Conservation (phyloP, 2,329 filamentous ascomycete genomes). For the Aspergillus fijiensis region DNA sequence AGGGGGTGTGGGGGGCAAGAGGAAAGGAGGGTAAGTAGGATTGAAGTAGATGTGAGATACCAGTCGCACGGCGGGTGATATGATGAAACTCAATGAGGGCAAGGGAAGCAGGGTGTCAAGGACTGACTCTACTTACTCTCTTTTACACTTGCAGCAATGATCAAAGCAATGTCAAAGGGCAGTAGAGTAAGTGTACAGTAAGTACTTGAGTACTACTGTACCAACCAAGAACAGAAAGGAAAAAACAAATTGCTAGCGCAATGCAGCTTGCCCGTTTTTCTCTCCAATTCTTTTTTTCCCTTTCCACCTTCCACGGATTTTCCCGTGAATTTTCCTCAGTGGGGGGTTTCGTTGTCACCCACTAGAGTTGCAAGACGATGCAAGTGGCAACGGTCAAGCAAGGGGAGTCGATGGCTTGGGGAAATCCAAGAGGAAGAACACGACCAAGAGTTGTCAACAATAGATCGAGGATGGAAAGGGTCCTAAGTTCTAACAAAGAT, state of each 20-base stretch:
- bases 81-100: conserved; percentile 3
- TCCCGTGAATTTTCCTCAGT: conserved; percentile 16
- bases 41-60: conserved; percentile 4
- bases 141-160: conserved; percentile 15
- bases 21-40: conserved; percentile 8
- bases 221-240: conserved; percentile 9
- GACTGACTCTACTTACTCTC: conserved; percentile 8
- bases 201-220: conserved; percentile 3
- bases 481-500: conserved; percentile 11
- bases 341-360: conserved; percentile 8
- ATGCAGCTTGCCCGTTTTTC: conserved; percentile 27
- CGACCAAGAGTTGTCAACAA: conserved; percentile 3
- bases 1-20: conserved; percentile 3
- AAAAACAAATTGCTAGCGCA: conserved; percentile 25
- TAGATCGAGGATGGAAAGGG: conserved; percentile 10
- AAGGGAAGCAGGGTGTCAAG: conserved; percentile 9
- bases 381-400: conserved; percentile 19
- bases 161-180: conserved; percentile 11
- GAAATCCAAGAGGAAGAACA: conserved; percentile 10
- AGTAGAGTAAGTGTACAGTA: neutral
- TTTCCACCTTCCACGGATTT: conserved; percentile 16
- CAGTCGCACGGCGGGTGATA: neutral
- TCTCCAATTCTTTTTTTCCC: neutral
- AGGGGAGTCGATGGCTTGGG: conserved; percentile 17
- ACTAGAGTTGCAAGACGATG: conserved; percentile 14